Evolutionary conservation across 129 eudicot species (phyloP).

Genomic region (Helianthus tuberosus): DNA sequence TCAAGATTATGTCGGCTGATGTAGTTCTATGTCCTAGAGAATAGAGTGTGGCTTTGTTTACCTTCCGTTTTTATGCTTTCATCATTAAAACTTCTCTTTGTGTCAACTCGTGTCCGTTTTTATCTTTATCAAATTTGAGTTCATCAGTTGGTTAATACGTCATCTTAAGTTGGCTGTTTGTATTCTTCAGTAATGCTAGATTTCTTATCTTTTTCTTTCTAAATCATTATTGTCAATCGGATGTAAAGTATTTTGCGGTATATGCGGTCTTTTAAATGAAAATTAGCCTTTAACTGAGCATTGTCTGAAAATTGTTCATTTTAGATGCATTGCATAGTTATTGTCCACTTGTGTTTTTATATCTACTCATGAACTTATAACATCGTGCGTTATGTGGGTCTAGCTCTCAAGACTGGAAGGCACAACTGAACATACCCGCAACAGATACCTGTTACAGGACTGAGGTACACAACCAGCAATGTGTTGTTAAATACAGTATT

Average conservation of each 20-base stretch:
- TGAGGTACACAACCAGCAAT: constrained; percentile 48
- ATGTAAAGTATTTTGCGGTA: neutral
- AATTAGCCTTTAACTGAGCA: neutral
- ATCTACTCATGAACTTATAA: constrained; percentile 16
- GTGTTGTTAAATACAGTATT: neutral
- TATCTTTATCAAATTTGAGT: too few relatives aligned
- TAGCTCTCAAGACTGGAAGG: constrained; percentile 77
- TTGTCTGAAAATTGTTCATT: constrained; percentile 4
- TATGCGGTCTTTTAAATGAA: neutral
- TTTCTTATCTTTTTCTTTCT: neutral
- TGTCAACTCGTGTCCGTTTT: too few relatives aligned
- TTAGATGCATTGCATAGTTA: constrained; percentile 2
- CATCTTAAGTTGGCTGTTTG: constrained; percentile 3
- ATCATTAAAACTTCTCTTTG: too few relatives aligned
- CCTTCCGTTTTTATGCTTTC: too few relatives aligned
- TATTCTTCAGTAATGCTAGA: constrained; percentile 4
- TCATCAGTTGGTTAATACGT: neutral
- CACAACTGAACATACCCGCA: constrained; percentile 48
- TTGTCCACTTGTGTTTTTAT: neutral
- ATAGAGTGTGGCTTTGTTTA: too few relatives aligned
- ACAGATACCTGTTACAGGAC: constrained; percentile 58
- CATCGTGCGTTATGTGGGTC: constrained; percentile 7
- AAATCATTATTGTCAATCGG: neutral
- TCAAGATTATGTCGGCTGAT: too few relatives aligned
- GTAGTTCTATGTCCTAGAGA: too few relatives aligned